Percentiles rank a stretch among this genome's conserved stretches.
These are phyloP conservation scores for Podila clonocystis DNA, from an alignment of 192 early-diverging fungal genomes.

Conservation along the genomic window DNA sequence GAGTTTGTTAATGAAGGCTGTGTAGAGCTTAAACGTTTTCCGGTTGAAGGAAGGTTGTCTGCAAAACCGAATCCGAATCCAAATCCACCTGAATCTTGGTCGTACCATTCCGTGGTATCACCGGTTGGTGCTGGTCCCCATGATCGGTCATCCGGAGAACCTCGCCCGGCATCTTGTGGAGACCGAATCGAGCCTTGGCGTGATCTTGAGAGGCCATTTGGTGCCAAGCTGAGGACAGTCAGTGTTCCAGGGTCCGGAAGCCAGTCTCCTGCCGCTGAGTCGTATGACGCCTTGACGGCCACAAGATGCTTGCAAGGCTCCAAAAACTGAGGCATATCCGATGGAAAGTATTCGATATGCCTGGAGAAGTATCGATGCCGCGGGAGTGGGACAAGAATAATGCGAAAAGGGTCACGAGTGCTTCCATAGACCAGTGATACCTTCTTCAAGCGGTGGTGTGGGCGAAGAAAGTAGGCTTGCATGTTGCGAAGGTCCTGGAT, in stretches of 20 bases:
- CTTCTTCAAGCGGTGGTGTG: not conserved
- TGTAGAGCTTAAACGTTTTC: not conserved
- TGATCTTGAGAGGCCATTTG: not conserved
- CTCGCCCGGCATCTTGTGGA: not conserved
- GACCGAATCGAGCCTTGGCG: not conserved
- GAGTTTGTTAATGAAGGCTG: not conserved
- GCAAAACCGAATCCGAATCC: not conserved
- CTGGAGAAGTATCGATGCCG: constrained; percentile 17
- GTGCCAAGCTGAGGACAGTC: not conserved
- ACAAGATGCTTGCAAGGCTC: constrained; percentile 6
- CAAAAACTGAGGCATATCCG: not conserved
- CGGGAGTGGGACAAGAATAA: constrained; percentile 15
- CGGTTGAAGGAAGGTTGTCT: not conserved
- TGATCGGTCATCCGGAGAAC: not conserved
- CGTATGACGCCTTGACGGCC: constrained; percentile 25
- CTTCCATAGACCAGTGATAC: constrained; percentile 35
- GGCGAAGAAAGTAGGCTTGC: constrained; percentile 27
- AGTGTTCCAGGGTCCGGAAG: not conserved
- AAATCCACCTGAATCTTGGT: not conserved
- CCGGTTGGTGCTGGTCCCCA: not conserved
- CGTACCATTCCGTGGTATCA: not conserved
- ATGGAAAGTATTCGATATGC: constrained; percentile 19
- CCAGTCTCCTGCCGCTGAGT: not conserved
- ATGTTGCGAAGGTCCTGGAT: constrained; percentile 10
- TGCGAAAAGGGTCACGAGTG: constrained; percentile 19